Evolutionary conservation across 2,329 filamentous ascomycete species (phyloP).

Genomic region (Cladosporium austrohemisphaericum): DNA sequence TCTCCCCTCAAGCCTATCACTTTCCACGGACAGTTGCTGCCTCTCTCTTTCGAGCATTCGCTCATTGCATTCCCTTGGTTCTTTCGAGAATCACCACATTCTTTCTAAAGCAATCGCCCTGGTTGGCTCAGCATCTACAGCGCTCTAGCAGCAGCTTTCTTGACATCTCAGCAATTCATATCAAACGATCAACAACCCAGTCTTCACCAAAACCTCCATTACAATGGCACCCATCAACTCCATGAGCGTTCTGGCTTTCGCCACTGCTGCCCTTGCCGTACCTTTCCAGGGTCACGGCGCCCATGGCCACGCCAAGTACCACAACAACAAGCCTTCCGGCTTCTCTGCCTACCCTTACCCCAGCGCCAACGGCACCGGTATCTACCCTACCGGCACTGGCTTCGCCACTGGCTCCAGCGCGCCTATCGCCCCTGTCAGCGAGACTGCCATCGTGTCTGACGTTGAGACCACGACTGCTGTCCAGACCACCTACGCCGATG

Average conservation of each 20-base stretch:
- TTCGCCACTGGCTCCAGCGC: conserved; percentile 21
- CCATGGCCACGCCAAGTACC: conserved; percentile 27
- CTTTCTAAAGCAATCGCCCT: conserved; percentile 38
- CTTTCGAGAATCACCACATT: conserved; percentile 35
- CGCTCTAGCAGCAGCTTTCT: conserved; percentile 39
- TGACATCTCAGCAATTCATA: conserved; percentile 13
- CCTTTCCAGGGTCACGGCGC: conserved; percentile 34
- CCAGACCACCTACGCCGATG: conserved; percentile 21
- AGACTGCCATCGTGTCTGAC: conserved; percentile 19
- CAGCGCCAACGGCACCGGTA: conserved; percentile 26
- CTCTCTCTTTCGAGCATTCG: conserved; percentile 36
- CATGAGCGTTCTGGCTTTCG: conserved; percentile 43
- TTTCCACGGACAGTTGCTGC: conserved; percentile 28
- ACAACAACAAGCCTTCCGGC: conserved; percentile 29
- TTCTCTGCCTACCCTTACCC: conserved; percentile 28
- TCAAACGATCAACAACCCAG: conserved; percentile 16
- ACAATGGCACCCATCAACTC: conserved; percentile 36
- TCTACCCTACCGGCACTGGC: conserved; percentile 20
- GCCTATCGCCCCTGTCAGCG: conserved; percentile 15
- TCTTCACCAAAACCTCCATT: conserved; percentile 20
- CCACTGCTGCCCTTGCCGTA: conserved; percentile 38
- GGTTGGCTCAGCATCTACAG: conserved; percentile 37
- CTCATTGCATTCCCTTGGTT: conserved; percentile 37
- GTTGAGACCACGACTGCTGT: conserved; percentile 23
- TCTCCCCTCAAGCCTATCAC: conserved; percentile 20